Evolutionary conservation across 1,284 basidiomycete species (phyloP).

Genomic region (Rhodofomes roseus): DNA sequence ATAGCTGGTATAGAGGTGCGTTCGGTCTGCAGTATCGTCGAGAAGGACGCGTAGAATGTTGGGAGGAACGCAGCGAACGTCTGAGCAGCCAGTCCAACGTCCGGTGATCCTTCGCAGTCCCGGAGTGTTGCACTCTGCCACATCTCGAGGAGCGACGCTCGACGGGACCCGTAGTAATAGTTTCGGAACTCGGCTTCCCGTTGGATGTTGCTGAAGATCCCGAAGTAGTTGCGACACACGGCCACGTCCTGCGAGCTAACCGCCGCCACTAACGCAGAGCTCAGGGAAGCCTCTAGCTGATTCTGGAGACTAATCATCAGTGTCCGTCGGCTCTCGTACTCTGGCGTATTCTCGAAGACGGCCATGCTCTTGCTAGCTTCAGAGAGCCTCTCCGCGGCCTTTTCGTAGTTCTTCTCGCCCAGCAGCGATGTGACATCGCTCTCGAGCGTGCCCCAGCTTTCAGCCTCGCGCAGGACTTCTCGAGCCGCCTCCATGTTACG

Average conservation of each 20-base stretch:
- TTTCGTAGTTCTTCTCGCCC: constrained; percentile 72
- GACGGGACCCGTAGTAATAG: constrained; percentile 86
- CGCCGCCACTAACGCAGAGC: constrained; percentile 80
- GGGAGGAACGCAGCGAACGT: constrained; percentile 66
- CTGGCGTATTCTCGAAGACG: constrained; percentile 85
- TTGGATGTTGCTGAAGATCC: constrained; percentile 87
- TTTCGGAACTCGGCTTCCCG: constrained; percentile 87
- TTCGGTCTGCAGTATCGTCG: constrained; percentile 67
- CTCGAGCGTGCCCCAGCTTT: constrained; percentile 93
- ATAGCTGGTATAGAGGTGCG: constrained; percentile 74
- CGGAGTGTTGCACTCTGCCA: constrained; percentile 62
- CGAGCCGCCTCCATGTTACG: constrained; percentile 81
- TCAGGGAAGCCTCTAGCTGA: constrained; percentile 86
- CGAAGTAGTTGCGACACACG: constrained; percentile 74
- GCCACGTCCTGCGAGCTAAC: constrained; percentile 73
- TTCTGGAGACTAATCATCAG: constrained; percentile 91
- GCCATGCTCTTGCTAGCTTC: constrained; percentile 86
- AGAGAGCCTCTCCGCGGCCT: constrained; percentile 84
- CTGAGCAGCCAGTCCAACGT: constrained; percentile 22
- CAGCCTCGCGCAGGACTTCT: constrained; percentile 85
- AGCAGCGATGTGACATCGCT: constrained; percentile 84
- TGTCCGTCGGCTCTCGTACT: constrained; percentile 80
- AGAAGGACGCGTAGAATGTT: constrained; percentile 69
- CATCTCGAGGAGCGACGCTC: constrained; percentile 55
- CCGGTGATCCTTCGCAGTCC: constrained; percentile 41